A percentile compares a stretch with the other conserved stretches of the same genome.
These are phyloP conservation scores for Silene vulgaris DNA, from an alignment of 179 eudicot species.

Conservation along the genomic window DNA sequence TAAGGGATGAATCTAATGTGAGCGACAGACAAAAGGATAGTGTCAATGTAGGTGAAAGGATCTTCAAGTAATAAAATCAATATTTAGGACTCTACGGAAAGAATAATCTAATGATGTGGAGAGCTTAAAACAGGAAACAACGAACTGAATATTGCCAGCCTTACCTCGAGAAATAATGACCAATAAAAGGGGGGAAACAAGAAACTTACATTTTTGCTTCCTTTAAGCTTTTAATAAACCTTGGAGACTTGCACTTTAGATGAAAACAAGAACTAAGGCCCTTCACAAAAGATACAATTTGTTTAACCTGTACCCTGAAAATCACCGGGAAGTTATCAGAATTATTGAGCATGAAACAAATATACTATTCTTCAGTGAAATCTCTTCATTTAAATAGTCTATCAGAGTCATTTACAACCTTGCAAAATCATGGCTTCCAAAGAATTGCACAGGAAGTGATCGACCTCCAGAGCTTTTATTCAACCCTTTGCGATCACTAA, in stretches of 20 bases:
- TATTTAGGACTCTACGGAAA: background rate
- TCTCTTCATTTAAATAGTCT: constrained; percentile 12
- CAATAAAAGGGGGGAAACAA: background rate
- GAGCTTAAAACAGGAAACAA: background rate
- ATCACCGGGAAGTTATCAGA: constrained; percentile 15
- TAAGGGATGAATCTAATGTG: background rate
- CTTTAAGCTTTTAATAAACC: constrained; percentile 65
- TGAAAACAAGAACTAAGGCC: constrained; percentile 80
- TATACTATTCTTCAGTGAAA: background rate
- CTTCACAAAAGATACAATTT: constrained; percentile 70
- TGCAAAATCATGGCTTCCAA: constrained; percentile 95
- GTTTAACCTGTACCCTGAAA: constrained; percentile 70
- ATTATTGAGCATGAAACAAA: constrained; percentile 10
- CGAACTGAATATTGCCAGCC: background rate
- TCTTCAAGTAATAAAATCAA: background rate
- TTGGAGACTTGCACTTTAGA: constrained; percentile 72
- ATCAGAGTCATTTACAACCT: constrained; percentile 41
- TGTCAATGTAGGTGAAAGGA: background rate
- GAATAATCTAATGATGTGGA: background rate
- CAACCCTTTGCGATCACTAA: constrained; percentile 57
- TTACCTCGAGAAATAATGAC: background rate
- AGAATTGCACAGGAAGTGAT: constrained; percentile 85
- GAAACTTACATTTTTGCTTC: constrained; percentile 75
- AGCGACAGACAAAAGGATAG: background rate
- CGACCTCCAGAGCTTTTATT: constrained; percentile 55